Base-by-base conservation (phyloP, 331 rosid genomes). In the Arachis monticola region DNA sequence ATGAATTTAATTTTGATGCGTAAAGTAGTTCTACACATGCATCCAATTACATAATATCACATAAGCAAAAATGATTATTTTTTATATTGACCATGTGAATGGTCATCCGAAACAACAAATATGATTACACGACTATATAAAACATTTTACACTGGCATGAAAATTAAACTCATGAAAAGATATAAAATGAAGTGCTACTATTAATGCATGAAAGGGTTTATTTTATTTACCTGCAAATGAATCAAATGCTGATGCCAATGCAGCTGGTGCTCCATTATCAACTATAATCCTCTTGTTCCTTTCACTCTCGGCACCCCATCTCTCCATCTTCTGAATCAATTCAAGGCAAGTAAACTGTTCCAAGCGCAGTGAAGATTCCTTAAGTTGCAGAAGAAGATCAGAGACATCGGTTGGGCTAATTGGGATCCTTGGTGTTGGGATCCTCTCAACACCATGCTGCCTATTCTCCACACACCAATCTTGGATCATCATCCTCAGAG, bases 401-500 rank as follows among this genome's bases (percentile, higher is more conserved):
- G 72, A 51, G 5, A 84, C 88, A 64, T 91, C 83, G 10, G 10
- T 1, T 3, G 86, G 73, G 8, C 67, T 67, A 71, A 91, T 13
- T 1, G 96, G 96, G 42, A 73, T 64, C 60, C 89, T 79, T 0
- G 97, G 96, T 0, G 97, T 89, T 2, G 97, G 96, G 11, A 89
- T 84, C 50, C 96, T 84, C 55, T 86, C 88, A 10, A 91, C 70
- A 27, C 96, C 96, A 40, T 76, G 60, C 38, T 68, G 76, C n/a
- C 62, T 78, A 70, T 89, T 89, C 17, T 86, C 81, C 9, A 81
- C 84, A 72, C 97, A 81, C 97, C 97, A 91, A 6, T 91, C 91
- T 82, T 91, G 97, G 65, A 89, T 89, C 93, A 91, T 84, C 9
- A 60, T 74, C 40, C 93, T 64, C 1, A 91, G 82, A 0, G 88